These are phyloP conservation scores for Xylaria telfairii DNA, from an alignment of 495 filamentous ascomycete species.

Conservation along the genomic window DNA sequence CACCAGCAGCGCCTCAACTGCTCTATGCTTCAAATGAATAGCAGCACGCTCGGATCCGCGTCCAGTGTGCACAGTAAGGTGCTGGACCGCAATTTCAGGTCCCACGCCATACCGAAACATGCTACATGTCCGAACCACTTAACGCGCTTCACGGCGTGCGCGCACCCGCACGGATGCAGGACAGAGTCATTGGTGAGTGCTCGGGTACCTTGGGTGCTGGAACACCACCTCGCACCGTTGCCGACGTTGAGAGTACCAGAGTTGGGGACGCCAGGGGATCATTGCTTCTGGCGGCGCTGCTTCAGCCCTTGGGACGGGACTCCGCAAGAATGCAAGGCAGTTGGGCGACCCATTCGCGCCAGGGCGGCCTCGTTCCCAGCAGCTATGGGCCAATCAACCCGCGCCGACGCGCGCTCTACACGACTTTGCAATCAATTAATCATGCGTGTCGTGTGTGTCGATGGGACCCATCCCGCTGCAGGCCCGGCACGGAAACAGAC, in stretches of 20 bases:
- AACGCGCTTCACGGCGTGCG: conserved; percentile 24
- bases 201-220: background rate
- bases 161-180: conserved; percentile 2
- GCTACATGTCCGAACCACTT: conserved; percentile 24
- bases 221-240: conserved; percentile 11
- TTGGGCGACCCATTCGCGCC: conserved; percentile 34
- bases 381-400: conserved; percentile 37
- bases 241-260: conserved; percentile 8
- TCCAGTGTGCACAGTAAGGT: conserved; percentile 14
- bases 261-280: conserved; percentile 11
- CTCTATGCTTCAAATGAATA: background rate
- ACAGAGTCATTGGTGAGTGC: background rate
- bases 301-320: conserved; percentile 35
- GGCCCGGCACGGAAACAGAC: conserved; percentile 34
- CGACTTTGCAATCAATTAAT: conserved; percentile 43
- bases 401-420: conserved; percentile 43
- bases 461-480: conserved; percentile 39
- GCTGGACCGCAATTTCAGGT: conserved; percentile 13
- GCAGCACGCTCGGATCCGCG: conserved; percentile 18
- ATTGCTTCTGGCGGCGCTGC: conserved; percentile 32
- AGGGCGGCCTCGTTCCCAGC: conserved; percentile 33
- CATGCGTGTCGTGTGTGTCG: conserved; percentile 45
- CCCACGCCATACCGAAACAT: conserved; percentile 23
- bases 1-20: conserved; percentile 16
- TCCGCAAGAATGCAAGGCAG: conserved; percentile 34